phyloP scores from a whole-genome alignment of 1,284 basidiomycete species.

The Polyporus tsugae region DNA sequence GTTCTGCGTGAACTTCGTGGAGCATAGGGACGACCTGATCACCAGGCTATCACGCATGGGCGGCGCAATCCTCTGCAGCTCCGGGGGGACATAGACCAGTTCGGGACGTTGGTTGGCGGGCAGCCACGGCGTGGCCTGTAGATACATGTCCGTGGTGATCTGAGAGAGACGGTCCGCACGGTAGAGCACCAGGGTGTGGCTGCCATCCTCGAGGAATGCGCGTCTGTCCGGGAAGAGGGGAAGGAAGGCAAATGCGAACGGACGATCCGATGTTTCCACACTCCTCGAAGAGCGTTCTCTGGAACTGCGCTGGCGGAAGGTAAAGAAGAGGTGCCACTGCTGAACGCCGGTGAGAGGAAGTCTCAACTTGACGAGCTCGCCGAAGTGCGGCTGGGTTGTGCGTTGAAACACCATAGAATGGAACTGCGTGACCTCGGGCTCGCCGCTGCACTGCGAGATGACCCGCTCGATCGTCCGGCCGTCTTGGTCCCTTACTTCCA shows the following conservation, averaged over 20 bases:
- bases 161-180: constrained; percentile 74
- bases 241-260: constrained; percentile 94
- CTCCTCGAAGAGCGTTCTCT: constrained; percentile 54
- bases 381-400: constrained; percentile 89
- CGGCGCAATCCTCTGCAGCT: constrained; percentile 71
- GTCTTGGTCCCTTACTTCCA: constrained; percentile 85
- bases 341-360: constrained; percentile 76
- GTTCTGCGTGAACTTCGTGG: constrained; percentile 94
- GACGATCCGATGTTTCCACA: constrained; percentile 63
- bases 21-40: constrained; percentile 91
- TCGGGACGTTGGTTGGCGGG: constrained; percentile 63
- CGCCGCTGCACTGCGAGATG: constrained; percentile 88
- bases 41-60: constrained; percentile 82
- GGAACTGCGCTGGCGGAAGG: constrained; percentile 84
- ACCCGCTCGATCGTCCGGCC: constrained; percentile 80
- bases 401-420: constrained; percentile 91
- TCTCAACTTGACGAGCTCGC: constrained; percentile 91
- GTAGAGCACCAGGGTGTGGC: constrained; percentile 87
- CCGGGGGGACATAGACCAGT: constrained; percentile 64
- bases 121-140: constrained; percentile 70
- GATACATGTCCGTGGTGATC: constrained; percentile 74
- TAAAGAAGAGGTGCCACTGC: constrained; percentile 94
- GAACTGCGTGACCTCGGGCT: constrained; percentile 82
- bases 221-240: constrained; percentile 85
- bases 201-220: constrained; percentile 91